phyloP scores from a whole-genome alignment of 139 green algal genomes.

The Chlorella sp. region DNA sequence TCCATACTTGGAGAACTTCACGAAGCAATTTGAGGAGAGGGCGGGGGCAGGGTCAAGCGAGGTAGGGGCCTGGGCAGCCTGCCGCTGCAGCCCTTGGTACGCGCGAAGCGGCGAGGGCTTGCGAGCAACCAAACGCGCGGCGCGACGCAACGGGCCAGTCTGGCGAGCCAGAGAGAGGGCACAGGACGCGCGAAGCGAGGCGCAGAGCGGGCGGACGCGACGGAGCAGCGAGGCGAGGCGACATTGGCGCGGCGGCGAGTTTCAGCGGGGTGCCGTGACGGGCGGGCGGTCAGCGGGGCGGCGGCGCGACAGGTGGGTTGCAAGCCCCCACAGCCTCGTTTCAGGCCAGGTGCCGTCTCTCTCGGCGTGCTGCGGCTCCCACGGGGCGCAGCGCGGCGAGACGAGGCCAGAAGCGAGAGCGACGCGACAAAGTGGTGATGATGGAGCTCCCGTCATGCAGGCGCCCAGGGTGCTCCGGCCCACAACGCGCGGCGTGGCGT shows the following conservation, averaged over 20 bases:
- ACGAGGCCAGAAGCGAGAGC: neutral
- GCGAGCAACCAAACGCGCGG: neutral
- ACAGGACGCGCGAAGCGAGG: neutral
- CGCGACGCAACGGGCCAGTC: neutral
- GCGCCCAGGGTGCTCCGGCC: too few relatives aligned
- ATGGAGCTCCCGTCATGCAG: too few relatives aligned
- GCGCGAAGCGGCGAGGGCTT: neutral
- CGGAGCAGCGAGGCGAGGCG: too few relatives aligned
- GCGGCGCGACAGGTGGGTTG: too few relatives aligned
- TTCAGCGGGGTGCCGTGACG: too few relatives aligned
- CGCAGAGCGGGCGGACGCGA: too few relatives aligned
- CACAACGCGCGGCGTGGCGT: neutral
- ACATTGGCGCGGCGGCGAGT: too few relatives aligned
- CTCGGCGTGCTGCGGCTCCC: neutral
- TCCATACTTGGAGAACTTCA: conserved; percentile 34
- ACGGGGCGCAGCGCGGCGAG: neutral
- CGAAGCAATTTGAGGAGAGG: neutral
- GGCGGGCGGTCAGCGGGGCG: too few relatives aligned
- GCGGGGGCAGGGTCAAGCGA: neutral
- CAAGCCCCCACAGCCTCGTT: too few relatives aligned
- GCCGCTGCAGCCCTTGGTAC: neutral
- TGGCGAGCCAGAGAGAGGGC: neutral
- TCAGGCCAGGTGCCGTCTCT: neutral
- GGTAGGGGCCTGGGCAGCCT: too few relatives aligned
- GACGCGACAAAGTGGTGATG: neutral